Base-by-base conservation (phyloP, 2,329 filamentous ascomycete genomes). In the Diplocarpon mali region DNA sequence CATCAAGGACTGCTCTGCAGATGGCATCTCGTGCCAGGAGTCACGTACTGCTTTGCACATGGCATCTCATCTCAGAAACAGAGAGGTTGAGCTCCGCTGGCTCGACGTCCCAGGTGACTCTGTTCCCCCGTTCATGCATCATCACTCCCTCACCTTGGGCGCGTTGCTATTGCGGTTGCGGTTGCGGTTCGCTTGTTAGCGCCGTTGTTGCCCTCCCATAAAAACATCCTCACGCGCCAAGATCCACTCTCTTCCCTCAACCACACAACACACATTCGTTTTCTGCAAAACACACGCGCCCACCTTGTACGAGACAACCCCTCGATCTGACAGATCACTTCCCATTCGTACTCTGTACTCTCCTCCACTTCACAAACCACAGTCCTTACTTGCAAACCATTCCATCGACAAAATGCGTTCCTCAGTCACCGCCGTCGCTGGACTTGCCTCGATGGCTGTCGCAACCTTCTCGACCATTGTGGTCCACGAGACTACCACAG, bases 371-470 rank as follows among this genome's bases (percentile, higher is more conserved):
- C 28, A 30, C 16, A 11, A 40, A 36, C 8, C 37, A 35, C 27
- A 39, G 14, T 17, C 35, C 27, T n/a, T 34, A 20, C 28, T 32
- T 31, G 20, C 30, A 44, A 32, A 20, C 24, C 20, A 17, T 37
- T 16, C 35, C n/a, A 36, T 41, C 35, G 42, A 38, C 32, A 47
- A 37, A 32, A 54, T 54, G 52, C 52, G 49, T 44, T 16, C 44
- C 44, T 49, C 52, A 35, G 31, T 52, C 42, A 13, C 49, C 46
- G 38, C 46, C 34, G 41, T 48, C 28, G 37, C 38, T 31, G 43
- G 39, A 34, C 12, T 47, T 27, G 44, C 41, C 32, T 14, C 44
- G 36, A 12, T 45, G 14, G 45, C 37, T 38, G 17, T 32, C n/a
- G 40, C 28, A 35, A 40, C 38, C 3, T 20, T 24, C 24, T 28